Evolutionary conservation across 2,329 filamentous ascomycete genomes (phyloP).

Genomic region (Fusarium abutilonis): DNA sequence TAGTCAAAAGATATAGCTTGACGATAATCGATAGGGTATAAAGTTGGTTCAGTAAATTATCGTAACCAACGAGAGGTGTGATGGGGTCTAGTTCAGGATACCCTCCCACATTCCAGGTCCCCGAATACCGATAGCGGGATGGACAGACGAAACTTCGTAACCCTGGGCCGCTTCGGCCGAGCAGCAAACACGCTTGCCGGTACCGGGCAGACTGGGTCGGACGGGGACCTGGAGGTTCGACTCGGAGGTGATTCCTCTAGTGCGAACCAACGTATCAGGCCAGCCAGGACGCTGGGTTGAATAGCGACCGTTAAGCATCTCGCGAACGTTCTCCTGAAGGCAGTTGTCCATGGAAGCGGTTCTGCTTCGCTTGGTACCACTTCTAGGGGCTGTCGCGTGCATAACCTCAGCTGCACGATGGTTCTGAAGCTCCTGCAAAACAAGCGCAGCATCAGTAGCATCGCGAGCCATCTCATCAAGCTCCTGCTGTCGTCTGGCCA

Average conservation of each 20-base stretch:
- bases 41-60: constrained; percentile 34
- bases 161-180: constrained; percentile 65
- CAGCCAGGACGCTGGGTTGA: constrained; percentile 45
- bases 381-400: constrained; percentile 46
- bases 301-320: constrained; percentile 61
- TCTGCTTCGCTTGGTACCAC: constrained; percentile 67
- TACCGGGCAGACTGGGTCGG: constrained; percentile 57
- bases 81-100: constrained; percentile 62
- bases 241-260: constrained; percentile 44
- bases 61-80: constrained; percentile 28
- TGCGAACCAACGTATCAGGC: constrained; percentile 53
- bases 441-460: constrained; percentile 64
- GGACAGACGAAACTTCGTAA: constrained; percentile 58
- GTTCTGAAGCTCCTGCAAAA: constrained; percentile 69
- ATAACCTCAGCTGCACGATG: constrained; percentile 55
- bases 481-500: constrained; percentile 58
- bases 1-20: constrained; percentile 33
- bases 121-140: constrained; percentile 60
- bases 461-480: constrained; percentile 57
- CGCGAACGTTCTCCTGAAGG: constrained; percentile 74
- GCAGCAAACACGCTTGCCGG: constrained; percentile 74
- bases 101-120: constrained; percentile 74
- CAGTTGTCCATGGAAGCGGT: constrained; percentile 66
- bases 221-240: constrained; percentile 51
- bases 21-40: constrained; percentile 36